Conservation (phyloP, 495 filamentous ascomycete genomes). For the Xylaria cubensis region DNA sequence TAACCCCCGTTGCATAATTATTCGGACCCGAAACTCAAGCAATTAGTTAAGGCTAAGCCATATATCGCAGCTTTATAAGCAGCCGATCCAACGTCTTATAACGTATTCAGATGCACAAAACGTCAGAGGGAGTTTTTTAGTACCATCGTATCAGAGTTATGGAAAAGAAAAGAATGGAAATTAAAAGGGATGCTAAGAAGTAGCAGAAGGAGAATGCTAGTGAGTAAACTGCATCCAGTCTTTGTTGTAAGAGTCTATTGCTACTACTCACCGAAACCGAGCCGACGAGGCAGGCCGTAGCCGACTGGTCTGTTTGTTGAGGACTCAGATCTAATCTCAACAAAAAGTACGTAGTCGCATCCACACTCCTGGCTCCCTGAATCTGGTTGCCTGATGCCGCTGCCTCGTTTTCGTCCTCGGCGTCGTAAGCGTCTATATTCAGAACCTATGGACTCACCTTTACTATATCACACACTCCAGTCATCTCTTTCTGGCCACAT, state of each 20-base stretch:
- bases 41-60: background rate
- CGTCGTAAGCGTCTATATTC: background rate
- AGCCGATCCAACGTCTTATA: background rate
- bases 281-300: background rate
- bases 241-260: background rate
- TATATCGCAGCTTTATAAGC: background rate
- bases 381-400: background rate
- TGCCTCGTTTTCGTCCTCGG: background rate
- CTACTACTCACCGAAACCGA: background rate
- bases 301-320: background rate
- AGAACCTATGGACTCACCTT: background rate
- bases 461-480: background rate
- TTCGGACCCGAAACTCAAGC: background rate
- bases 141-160: background rate
- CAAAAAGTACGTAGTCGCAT: background rate
- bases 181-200: background rate
- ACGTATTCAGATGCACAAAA: background rate
- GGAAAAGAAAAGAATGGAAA: background rate
- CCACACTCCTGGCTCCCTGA: background rate
- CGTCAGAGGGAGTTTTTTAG: background rate
- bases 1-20: background rate
- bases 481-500: background rate
- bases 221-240: background rate
- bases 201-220: background rate
- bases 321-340: background rate